Conservation (phyloP, 345 rosid genomes). For the Gossypium arboreum region DNA sequence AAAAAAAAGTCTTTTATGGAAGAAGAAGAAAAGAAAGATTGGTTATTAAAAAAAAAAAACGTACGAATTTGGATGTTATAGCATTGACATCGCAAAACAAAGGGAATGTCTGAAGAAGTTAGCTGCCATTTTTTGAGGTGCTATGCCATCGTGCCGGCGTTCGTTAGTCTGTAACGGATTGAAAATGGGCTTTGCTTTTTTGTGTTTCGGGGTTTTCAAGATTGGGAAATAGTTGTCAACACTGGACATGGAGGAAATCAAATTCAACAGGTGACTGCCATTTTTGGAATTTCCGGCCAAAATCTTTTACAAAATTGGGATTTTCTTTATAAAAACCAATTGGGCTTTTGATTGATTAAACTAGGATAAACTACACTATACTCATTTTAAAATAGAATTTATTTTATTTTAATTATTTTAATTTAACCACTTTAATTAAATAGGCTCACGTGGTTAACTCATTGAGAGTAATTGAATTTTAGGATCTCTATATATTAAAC, state of each 20-base stretch:
- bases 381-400: too few species aligned
- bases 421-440: too few species aligned
- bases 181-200: not conserved
- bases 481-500: not conserved
- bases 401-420: too few species aligned
- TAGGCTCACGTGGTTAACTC: too few species aligned
- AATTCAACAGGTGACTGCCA: not conserved
- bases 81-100: not conserved
- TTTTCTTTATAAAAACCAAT: not conserved
- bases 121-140: not conserved
- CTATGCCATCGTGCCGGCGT: not conserved
- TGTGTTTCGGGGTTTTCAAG: not conserved
- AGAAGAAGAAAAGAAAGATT: not conserved
- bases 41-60: not conserved
- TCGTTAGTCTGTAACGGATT: not conserved
- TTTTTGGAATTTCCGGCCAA: not conserved
- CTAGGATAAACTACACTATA: too few species aligned
- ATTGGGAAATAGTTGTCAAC: not conserved
- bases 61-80: not conserved
- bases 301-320: not conserved
- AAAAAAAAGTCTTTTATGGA: not conserved
- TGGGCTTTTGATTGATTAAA: too few species aligned
- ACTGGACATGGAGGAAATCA: not conserved
- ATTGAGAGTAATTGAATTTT: too few species aligned
- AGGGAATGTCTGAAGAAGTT: not conserved